phyloP scores from a whole-genome alignment of 192 early-diverging fungal genomes.

The Borealophlyctis nickersoniae region DNA sequence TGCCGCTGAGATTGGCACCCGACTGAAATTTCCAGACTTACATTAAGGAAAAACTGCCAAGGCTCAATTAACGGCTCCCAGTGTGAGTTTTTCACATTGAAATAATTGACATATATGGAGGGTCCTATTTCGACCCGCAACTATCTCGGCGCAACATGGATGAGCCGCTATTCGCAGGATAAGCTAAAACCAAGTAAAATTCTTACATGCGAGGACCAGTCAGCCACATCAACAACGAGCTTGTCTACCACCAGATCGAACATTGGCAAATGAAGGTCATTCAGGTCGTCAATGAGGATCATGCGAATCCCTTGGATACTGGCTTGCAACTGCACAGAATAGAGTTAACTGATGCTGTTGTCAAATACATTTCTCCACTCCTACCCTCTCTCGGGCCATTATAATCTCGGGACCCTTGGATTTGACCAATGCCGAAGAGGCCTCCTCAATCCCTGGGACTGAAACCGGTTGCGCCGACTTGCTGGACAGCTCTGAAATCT shows the following conservation, averaged over 20 bases:
- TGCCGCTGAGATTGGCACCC: too few species aligned
- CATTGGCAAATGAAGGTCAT: slow-evolving; percentile 82
- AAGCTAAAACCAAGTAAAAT: background rate
- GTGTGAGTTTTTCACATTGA: slow-evolving; percentile 95
- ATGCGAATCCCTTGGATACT: slow-evolving; percentile 67
- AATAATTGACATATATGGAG: slow-evolving; percentile 80
- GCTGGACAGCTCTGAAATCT: background rate
- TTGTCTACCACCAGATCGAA: slow-evolving; percentile 79
- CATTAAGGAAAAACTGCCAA: slow-evolving; percentile 65
- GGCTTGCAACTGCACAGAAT: slow-evolving; percentile 31
- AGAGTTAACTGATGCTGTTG: background rate
- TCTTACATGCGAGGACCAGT: slow-evolving; percentile 79
- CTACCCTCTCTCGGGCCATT: slow-evolving; percentile 53
- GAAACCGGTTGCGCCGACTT: background rate
- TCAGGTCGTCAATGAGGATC: slow-evolving; percentile 90
- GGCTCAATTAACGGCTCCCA: slow-evolving; percentile 98
- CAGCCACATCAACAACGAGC: slow-evolving; percentile 70
- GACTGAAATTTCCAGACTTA: slow-evolving; percentile 10
- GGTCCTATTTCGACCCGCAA: slow-evolving; percentile 63
- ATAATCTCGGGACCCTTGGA: slow-evolving; percentile 27
- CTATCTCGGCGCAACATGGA: slow-evolving; percentile 4
- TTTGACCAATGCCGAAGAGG: background rate
- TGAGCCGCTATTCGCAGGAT: background rate
- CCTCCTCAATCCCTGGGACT: background rate
- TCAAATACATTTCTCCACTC: too few species aligned